Percentiles rank a stretch among this genome's conserved stretches.
Evolutionary conservation across 2,329 filamentous ascomycete genomes (phyloP).

Genomic region (Waltergamsia citrina): DNA sequence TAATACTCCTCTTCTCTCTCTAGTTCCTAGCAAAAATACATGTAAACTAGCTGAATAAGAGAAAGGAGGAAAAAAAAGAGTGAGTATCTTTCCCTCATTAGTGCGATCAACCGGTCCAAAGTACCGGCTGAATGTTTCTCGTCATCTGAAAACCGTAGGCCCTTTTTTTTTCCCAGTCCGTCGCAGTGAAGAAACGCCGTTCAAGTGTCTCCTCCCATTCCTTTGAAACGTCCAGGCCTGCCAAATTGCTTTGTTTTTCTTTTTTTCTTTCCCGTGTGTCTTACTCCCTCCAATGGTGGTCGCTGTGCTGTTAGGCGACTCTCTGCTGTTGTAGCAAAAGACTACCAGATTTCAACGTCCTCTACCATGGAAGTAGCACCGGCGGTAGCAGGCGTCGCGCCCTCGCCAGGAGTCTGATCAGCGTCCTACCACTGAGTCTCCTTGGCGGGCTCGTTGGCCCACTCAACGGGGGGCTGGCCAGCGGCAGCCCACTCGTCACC

Average conservation of each 20-base stretch:
- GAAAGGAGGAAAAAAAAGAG: slow-evolving; percentile 13
- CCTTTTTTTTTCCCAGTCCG: not conserved
- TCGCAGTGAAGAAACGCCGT: no score
- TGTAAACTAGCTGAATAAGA: slow-evolving; percentile 8
- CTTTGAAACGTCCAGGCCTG: no score
- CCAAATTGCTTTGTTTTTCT: no score
- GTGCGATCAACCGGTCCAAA: slow-evolving; percentile 39
- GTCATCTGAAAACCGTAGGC: not conserved
- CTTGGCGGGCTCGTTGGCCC: slow-evolving; percentile 55
- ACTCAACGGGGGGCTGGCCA: slow-evolving; percentile 50
- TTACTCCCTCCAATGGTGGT: not conserved
- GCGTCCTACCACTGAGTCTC: slow-evolving; percentile 44
- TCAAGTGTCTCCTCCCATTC: no score
- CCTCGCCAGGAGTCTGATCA: not conserved
- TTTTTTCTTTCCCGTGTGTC: not conserved
- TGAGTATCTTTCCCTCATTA: slow-evolving; percentile 99
- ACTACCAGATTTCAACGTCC: not conserved
- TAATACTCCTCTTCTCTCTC: slow-evolving; percentile 43
- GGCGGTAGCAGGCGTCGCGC: not conserved
- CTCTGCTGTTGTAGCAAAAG: no score
- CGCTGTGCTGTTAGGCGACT: not conserved
- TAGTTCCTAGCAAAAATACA: slow-evolving; percentile 9
- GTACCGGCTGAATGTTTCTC: not conserved
- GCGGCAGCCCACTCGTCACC: slow-evolving; percentile 55
- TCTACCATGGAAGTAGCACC: not conserved